phyloP scores from a whole-genome alignment of 768 basidiomycete genomes.

The Boletus rubescentipes region DNA sequence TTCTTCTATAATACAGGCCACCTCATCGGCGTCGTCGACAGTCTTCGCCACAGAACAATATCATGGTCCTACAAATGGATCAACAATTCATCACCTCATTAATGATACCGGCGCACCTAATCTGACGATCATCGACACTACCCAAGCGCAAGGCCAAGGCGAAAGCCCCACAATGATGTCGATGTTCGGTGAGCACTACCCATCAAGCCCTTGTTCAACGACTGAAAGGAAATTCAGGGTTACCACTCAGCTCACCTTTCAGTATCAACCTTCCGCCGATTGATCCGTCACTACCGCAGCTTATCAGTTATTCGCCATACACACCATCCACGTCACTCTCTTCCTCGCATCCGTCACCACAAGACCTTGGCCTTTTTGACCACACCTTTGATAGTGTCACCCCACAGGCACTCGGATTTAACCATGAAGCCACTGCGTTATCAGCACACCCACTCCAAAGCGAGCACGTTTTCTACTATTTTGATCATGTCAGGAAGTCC shows the following conservation, averaged over 20 bases:
- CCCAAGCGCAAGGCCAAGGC: constrained; percentile 10
- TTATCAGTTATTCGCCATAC: constrained; percentile 32
- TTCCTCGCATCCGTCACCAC: constrained; percentile 36
- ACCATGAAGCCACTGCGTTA: constrained; percentile 23
- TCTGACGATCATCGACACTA: constrained; percentile 24
- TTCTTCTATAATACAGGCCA: constrained; percentile 46
- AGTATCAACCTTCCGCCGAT: constrained; percentile 27
- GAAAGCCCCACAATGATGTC: constrained; percentile 30
- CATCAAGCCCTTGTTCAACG: neutral
- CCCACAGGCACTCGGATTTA: constrained; percentile 30
- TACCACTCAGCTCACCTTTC: constrained; percentile 33
- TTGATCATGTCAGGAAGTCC: constrained; percentile 64
- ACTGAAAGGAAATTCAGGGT: constrained; percentile 21
- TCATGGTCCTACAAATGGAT: constrained; percentile 21
- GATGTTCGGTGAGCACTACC: constrained; percentile 27
- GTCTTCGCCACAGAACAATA: constrained; percentile 36
- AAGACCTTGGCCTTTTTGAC: constrained; percentile 33
- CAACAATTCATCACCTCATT: constrained; percentile 20
- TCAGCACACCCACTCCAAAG: constrained; percentile 47
- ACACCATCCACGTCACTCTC: constrained; percentile 34
- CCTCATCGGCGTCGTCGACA: constrained; percentile 29
- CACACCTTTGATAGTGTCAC: constrained; percentile 36
- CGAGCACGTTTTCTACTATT: constrained; percentile 71
- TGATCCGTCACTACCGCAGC: constrained; percentile 29
- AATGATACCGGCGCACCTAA: constrained; percentile 21